Evolutionary conservation across 1,139 yeast genomes (phyloP).

Genomic region (Sugiyamaella pinicola): DNA sequence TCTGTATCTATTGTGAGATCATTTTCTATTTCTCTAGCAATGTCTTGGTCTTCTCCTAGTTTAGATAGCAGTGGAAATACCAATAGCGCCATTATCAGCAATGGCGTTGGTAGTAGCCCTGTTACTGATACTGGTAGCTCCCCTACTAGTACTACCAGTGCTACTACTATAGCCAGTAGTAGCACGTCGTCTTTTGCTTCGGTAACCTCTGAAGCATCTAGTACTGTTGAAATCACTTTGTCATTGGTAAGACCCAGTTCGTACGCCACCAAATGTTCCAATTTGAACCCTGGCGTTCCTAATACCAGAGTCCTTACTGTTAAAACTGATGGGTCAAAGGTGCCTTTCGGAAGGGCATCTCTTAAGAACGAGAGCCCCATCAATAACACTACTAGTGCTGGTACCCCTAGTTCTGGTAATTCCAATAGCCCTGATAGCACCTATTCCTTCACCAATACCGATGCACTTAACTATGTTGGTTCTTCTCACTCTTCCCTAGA

Average conservation of each 20-base stretch:
- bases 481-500: background rate
- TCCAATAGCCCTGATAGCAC: background rate
- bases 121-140: too few species aligned
- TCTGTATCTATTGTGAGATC: background rate
- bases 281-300: background rate
- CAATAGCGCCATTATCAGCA: background rate
- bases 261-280: background rate
- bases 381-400: background rate
- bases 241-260: background rate
- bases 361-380: background rate
- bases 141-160: too few species aligned
- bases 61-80: background rate
- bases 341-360: slow-evolving; percentile 23
- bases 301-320: background rate
- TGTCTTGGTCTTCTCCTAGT: background rate
- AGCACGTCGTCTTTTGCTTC: too few species aligned
- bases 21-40: background rate
- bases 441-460: too few species aligned
- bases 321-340: slow-evolving; percentile 4
- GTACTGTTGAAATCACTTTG: background rate
- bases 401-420: background rate
- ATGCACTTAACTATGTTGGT: background rate
- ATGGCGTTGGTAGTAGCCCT: too few species aligned
- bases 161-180: too few species aligned
- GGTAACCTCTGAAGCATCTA: background rate